Conservation (phyloP, 768 basidiomycete genomes). For the Russula earlei region DNA sequence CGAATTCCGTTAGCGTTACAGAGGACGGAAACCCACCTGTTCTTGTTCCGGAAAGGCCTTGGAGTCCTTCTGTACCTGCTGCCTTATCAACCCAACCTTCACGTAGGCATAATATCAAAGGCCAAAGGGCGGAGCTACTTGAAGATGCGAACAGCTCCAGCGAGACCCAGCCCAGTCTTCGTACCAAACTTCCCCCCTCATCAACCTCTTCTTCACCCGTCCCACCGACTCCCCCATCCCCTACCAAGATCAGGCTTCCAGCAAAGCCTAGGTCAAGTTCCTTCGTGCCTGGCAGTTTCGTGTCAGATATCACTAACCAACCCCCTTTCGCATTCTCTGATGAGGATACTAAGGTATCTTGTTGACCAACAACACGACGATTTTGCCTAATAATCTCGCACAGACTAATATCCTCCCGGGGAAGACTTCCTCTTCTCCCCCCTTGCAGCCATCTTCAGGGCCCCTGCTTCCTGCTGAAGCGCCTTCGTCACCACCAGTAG, state of each 20-base stretch:
- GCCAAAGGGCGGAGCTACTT: neutral
- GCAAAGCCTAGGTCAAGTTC: slow-evolving; percentile 23
- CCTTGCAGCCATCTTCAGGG: neutral
- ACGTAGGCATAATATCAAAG: slow-evolving; percentile 3
- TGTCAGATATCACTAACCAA: slow-evolving; percentile 35
- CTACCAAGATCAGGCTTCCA: neutral
- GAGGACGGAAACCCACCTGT: neutral
- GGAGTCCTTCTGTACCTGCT: slow-evolving; percentile 17
- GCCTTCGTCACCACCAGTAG: slow-evolving; percentile 8
- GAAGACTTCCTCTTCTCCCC: neutral
- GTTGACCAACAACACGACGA: neutral
- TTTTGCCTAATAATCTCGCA: neutral
- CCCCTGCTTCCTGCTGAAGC: neutral
- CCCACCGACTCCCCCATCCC: neutral
- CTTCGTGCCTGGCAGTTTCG: slow-evolving; percentile 44
- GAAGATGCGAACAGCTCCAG: neutral
- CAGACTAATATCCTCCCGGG: neutral
- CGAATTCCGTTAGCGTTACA: neutral
- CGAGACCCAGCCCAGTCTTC: neutral
- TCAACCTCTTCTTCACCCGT: slow-evolving; percentile 18
- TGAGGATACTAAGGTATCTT: slow-evolving; percentile 3
- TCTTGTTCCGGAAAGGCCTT: slow-evolving; percentile 9
- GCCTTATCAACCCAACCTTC: slow-evolving; percentile 5
- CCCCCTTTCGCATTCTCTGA: slow-evolving; percentile 17
- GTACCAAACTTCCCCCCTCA: neutral